Conservation (phyloP, 345 rosid genomes). For the Eucalyptus coolabah region DNA sequence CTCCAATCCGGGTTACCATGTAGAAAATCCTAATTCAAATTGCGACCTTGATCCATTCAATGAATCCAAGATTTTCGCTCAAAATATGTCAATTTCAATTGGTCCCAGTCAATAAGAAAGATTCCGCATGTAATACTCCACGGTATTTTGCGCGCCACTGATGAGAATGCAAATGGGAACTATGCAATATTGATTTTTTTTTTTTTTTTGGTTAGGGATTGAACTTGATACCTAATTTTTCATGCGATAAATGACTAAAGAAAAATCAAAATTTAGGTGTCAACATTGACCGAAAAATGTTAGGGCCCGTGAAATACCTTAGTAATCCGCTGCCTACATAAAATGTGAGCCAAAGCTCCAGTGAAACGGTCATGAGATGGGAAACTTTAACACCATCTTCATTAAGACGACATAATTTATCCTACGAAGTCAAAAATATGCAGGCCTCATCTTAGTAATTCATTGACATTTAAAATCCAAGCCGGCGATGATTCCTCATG, state of each 20-base stretch:
- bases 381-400: background rate
- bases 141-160: background rate
- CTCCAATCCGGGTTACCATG: background rate
- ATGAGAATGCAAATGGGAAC: background rate
- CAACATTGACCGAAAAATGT: no score
- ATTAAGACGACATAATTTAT: background rate
- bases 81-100: background rate
- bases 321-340: background rate
- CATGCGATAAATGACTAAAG: background rate
- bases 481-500: background rate
- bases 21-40: background rate
- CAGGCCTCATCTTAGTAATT: background rate
- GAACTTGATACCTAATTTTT: background rate
- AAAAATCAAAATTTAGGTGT: no score
- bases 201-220: no score
- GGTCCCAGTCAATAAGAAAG: background rate
- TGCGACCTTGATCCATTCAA: background rate
- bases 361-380: background rate
- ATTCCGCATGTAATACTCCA: background rate
- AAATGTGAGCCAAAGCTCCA: background rate
- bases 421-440: background rate
- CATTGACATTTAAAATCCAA: background rate
- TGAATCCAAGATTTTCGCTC: background rate
- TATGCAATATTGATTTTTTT: background rate
- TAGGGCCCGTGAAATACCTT: background rate